These are phyloP conservation scores for Nigrospora sphaerica DNA, from an alignment of 2,329 filamentous ascomycete species.

Conservation along the genomic window DNA sequence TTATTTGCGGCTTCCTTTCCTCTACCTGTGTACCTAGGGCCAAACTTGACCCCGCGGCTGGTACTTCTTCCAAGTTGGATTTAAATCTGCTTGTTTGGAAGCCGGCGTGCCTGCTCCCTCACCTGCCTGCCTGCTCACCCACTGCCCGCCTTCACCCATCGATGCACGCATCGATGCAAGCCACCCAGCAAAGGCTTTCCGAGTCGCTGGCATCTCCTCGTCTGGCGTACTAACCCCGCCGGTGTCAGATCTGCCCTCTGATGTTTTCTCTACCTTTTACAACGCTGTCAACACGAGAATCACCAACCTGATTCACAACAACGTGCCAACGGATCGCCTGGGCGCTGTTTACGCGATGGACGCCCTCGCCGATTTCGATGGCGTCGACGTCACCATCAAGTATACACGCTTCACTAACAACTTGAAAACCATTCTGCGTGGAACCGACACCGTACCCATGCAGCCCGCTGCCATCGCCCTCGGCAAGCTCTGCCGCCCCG, in stretches of 20 bases:
- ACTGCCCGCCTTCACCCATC: neutral
- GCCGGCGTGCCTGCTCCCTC: too few relatives aligned
- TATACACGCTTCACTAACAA: constrained; percentile 92
- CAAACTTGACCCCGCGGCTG: constrained; percentile 1
- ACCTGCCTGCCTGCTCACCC: too few relatives aligned
- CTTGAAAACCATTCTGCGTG: constrained; percentile 78
- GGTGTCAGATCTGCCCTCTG: constrained; percentile 62
- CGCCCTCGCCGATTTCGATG: constrained; percentile 91
- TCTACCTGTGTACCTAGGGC: neutral
- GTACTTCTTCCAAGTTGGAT: too few relatives aligned
- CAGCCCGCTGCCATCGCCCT: constrained; percentile 82
- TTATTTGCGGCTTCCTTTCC: too few relatives aligned
- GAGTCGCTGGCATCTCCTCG: neutral
- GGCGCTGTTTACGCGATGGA: constrained; percentile 91
- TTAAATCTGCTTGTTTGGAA: too few relatives aligned
- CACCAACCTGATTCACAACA: constrained; percentile 66
- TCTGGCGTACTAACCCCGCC: neutral
- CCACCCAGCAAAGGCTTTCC: neutral
- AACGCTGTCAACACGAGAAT: constrained; percentile 50
- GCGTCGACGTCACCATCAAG: constrained; percentile 86
- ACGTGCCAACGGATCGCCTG: constrained; percentile 79
- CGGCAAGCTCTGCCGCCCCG: constrained; percentile 84
- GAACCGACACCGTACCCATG: constrained; percentile 88
- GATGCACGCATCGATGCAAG: neutral
- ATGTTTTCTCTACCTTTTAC: constrained; percentile 63